A percentile compares a stretch with the other conserved stretches of the same genome.
These are phyloP conservation scores for Apiospora phragmitis DNA, from an alignment of 2,329 filamentous ascomycete genomes.

Conservation along the genomic window DNA sequence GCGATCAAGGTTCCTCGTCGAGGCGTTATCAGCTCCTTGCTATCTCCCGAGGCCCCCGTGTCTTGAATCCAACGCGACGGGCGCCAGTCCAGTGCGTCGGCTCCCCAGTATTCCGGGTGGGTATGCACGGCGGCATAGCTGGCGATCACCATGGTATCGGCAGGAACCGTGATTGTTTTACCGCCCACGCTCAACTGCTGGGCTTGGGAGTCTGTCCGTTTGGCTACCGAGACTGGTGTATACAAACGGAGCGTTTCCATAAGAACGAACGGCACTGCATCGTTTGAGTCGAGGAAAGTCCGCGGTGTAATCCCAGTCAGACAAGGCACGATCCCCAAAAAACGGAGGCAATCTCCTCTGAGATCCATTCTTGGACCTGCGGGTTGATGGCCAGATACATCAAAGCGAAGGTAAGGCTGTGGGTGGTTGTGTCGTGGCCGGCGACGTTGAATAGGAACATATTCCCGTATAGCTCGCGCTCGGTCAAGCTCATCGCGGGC, in stretches of 20 bases:
- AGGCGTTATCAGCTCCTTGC: slow-evolving; percentile 17
- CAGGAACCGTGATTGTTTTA: slow-evolving; percentile 21
- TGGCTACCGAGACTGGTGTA: slow-evolving; percentile 23
- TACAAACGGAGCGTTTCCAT: slow-evolving; percentile 44
- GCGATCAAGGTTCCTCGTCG: slow-evolving; percentile 21
- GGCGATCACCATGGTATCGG: slow-evolving; percentile 22
- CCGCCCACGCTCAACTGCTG: slow-evolving; percentile 21
- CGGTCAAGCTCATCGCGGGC: slow-evolving; percentile 30
- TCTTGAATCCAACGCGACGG: slow-evolving; percentile 27
- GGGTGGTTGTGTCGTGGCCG: slow-evolving; percentile 52
- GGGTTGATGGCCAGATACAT: slow-evolving; percentile 45
- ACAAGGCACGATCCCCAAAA: slow-evolving; percentile 30
- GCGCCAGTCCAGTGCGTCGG: slow-evolving; percentile 23
- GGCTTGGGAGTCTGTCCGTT: slow-evolving; percentile 11
- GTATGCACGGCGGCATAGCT: slow-evolving; percentile 25
- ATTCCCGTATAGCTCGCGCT: slow-evolving; percentile 49
- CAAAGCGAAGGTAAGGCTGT: slow-evolving; percentile 42
- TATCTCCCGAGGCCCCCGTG: background rate
- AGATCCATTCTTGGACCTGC: slow-evolving; percentile 45
- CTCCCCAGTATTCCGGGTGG: slow-evolving; percentile 28
- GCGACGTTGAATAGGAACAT: slow-evolving; percentile 46
- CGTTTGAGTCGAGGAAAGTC: slow-evolving; percentile 41
- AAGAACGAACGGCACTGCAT: slow-evolving; percentile 39
- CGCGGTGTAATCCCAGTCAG: slow-evolving; percentile 20
- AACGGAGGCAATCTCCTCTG: slow-evolving; percentile 37